phyloP scores from a whole-genome alignment of 495 filamentous ascomycete genomes.

The Penicillium tannophilum region DNA sequence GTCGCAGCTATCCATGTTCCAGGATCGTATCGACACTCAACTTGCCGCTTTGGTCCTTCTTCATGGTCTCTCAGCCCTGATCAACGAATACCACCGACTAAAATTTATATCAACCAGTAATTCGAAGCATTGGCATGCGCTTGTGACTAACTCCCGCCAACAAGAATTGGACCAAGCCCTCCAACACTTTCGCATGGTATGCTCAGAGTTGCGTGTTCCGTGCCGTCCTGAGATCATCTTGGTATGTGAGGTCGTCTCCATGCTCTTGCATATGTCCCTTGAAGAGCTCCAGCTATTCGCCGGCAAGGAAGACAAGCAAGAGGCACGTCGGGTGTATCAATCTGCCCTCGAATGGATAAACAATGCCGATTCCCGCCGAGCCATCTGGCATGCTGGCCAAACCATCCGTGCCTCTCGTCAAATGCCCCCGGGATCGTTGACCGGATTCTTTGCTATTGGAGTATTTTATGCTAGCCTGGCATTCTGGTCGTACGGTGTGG shows the following conservation, averaged over 20 bases:
- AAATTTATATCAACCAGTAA: slow-evolving; percentile 47
- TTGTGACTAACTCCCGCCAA: slow-evolving; percentile 53
- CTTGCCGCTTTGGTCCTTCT: slow-evolving; percentile 54
- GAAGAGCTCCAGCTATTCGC: slow-evolving; percentile 68
- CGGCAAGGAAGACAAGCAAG: slow-evolving; percentile 63
- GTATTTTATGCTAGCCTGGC: slow-evolving; percentile 62
- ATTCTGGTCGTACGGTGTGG: slow-evolving; percentile 62
- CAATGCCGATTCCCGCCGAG: slow-evolving; percentile 51
- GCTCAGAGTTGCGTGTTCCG: slow-evolving; percentile 24
- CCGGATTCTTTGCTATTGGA: slow-evolving; percentile 61
- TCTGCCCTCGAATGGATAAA: slow-evolving; percentile 56
- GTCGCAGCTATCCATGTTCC: slow-evolving; percentile 40
- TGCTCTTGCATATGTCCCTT: slow-evolving; percentile 62
- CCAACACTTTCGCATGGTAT: slow-evolving; percentile 46
- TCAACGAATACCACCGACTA: slow-evolving; percentile 62
- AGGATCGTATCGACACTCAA: slow-evolving; percentile 51
- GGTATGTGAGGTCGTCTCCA: slow-evolving; percentile 56
- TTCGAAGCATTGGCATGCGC: slow-evolving; percentile 46
- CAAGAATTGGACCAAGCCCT: slow-evolving; percentile 50
- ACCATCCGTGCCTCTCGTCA: slow-evolving; percentile 54
- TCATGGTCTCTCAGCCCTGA: slow-evolving; percentile 58
- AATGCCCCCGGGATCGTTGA: slow-evolving; percentile 49
- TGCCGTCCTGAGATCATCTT: slow-evolving; percentile 40
- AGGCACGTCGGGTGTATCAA: slow-evolving; percentile 55
- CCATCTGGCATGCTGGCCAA: slow-evolving; percentile 66